Evolutionary conservation across 2,329 filamentous ascomycete genomes (phyloP), one percentile per base, ranked within the genome.

Genomic region (Bisporella sp.): DNA sequence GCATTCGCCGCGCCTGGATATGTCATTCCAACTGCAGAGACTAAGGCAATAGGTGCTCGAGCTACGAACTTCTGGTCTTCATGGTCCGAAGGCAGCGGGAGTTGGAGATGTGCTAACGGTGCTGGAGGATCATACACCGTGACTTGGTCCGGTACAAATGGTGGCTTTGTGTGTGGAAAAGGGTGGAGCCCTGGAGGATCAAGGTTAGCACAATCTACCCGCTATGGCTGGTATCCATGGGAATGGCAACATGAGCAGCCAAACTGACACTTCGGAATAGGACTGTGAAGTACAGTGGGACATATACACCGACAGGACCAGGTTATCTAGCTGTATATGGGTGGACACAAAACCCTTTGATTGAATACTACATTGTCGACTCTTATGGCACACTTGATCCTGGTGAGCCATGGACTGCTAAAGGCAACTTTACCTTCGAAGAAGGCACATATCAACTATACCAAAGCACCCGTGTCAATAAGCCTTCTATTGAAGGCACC

Each of bases 311-410:
- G 9, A 64, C 60, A 28, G 69, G 70, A n/a, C 72, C 74, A 63
- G 61, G 61, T 21, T 79, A 79, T 60, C 69, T 82, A n/a, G 66
- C 76, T 21, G 63, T 81, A n/a, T 81, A 81, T 59, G 77, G 77
- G 46, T 81, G 77, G 76, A 76, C 52, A 9, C 39, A 21, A 4
- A 42, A 31, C n/a, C 52, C 52, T 5, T 44, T 57, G 32, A 41
- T 58, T 43, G 41, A 51, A 42, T 50, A 79, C 67, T 80, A 80
- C 66, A 73, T 81, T 51, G 69, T 80, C 55, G 77, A 81, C 52
- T 64, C 68, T 21, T 74, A 72, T 59, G 74, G 73, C 49, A 71
- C 69, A 37, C 73, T 78, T 59, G 70, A 76, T 40, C 75, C 75
- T 1, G 68, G 68, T 50, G 69, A 71, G 58, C 73, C 68, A 9